Evolutionary conservation across 2,329 filamentous ascomycete species (phyloP), one percentile per base, ranked within the genome.

Genomic region (Aspergillus sp.): DNA sequence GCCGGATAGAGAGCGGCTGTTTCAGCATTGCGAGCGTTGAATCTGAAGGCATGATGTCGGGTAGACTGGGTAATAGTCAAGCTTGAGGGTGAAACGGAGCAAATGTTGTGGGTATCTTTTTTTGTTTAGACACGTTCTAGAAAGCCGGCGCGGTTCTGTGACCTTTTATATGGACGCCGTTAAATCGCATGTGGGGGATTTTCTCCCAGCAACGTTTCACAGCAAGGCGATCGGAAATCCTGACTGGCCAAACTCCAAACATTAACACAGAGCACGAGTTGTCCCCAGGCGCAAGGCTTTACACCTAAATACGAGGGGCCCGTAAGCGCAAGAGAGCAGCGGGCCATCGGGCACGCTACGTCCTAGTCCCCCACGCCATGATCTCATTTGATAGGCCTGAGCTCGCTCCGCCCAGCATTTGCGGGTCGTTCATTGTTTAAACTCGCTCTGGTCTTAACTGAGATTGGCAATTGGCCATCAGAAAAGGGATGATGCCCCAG

Each of bases 1-100:
- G 26, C 14, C 56, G 58, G 20, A 63, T 32, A 18, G 61, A 59
- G 26, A 63, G 39, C 12, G 61, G 54, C 20, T 59, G 56, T 39
- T 63, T 61, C 18, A 58, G 55, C 36, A 42, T 42, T 42, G 36
- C 14, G 6, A n/a, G 26, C 11, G 36, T 45, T 45, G 26, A 16
- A 6, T 31, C 49, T 16, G 49, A 22, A 2, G 49, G 26, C 47
- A 56, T 56, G 18, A 11, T 31, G 54, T n/a, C 5, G 14, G 7
- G 16, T 36, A 16, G 2, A 29, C 26, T 29, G 7, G 6, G 26
- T 2, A 29, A 29, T 29, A 9, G 6, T 9, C 26, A 29, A 29
- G 7, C 26, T 6, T 29, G 6, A 2, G 26, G 26, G 26, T 29
- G 26, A 9, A 29, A 29, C 1, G 6, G 7, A 29, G 7, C 2